A percentile compares a stretch with the other conserved stretches of the same genome.
Evolutionary conservation across 805 yeast genomes (phyloP).

Genomic region (Jamesozyma lodderae): DNA sequence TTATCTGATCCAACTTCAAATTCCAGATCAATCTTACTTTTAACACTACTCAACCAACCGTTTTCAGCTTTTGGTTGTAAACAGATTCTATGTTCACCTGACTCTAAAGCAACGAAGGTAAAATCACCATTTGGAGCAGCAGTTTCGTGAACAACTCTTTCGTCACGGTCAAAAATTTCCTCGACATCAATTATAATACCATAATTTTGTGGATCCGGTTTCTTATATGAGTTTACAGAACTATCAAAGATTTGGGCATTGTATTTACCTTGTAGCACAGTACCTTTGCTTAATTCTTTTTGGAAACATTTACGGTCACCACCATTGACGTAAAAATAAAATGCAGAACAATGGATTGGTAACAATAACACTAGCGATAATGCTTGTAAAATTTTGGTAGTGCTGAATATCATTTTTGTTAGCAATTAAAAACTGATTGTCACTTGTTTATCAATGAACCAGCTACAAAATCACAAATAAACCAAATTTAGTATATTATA

Average conservation of each 20-base stretch:
- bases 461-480: no score
- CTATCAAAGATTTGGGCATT: conserved; percentile 39
- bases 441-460: no score
- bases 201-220: conserved; percentile 29
- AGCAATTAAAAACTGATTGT: no score
- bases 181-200: conserved; percentile 39
- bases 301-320: conserved; percentile 48
- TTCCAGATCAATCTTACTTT: conserved; percentile 52
- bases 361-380: conserved; percentile 11
- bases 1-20: conserved; percentile 58
- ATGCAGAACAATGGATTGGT: conserved; percentile 28
- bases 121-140: conserved; percentile 58
- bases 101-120: conserved; percentile 61
- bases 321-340: conserved; percentile 45
- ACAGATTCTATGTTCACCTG: conserved; percentile 76
- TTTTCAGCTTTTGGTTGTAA: conserved; percentile 39
- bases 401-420: not conserved
- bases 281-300: conserved; percentile 43
- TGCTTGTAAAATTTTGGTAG: not conserved
- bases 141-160: conserved; percentile 63
- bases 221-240: conserved; percentile 28
- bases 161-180: conserved; percentile 70
- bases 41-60: conserved; percentile 57
- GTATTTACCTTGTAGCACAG: conserved; percentile 43
- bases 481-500: no score